Base-by-base conservation (phyloP, 257 asterid species). In the Solanum chilense region DNA sequence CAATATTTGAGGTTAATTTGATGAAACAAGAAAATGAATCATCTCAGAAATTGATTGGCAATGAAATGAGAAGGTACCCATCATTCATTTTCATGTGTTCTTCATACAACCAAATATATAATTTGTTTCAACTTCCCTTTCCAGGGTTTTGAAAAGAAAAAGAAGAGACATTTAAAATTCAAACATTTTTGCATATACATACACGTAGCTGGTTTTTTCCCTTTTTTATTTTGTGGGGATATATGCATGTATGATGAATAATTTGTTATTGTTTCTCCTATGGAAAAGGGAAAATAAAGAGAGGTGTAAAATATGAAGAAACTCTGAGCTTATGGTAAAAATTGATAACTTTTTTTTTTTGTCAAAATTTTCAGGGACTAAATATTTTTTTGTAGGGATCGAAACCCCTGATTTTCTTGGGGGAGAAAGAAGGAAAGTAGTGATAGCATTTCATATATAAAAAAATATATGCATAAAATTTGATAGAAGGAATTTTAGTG, bases 71-170 rank as follows among this genome's bases (percentile, higher is more conserved):
- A 89, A 88, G 92, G 87, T 90, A 90, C 87, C 90, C 93, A 89
- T 92, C 92, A 93, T 91, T 91, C 91, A 90, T 86, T 91, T 87
- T 91, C 95, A 90, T 88, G 95, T 92, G 96, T 91, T 88, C 93
- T 92, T 77, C 86, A 62, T 81, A 64, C 64, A 84, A 35, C 33
- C 83, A 86, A 56, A 31, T 87, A 68, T 58, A 35, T 88, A 84
- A 85, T 82, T 84, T 87, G 31, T 86, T 62, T 49, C 49, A 81
- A 68, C 68, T 80, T 85, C 11, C 78, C 82, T 88, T 88, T 91
- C 88, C 85, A 86, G 92, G 94, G 90, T 91, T 91, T 88, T 87
- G 92, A 87, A 83, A 86, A 75, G 35, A 62, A 47, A 58, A 83
- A 29, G 7, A n/a, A 27, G 18, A 20, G 47, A 80, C 13, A 47